phyloP scores from a whole-genome alignment of 176 grass and related monocot genomes.

The Cenchrus fungigraminus region DNA sequence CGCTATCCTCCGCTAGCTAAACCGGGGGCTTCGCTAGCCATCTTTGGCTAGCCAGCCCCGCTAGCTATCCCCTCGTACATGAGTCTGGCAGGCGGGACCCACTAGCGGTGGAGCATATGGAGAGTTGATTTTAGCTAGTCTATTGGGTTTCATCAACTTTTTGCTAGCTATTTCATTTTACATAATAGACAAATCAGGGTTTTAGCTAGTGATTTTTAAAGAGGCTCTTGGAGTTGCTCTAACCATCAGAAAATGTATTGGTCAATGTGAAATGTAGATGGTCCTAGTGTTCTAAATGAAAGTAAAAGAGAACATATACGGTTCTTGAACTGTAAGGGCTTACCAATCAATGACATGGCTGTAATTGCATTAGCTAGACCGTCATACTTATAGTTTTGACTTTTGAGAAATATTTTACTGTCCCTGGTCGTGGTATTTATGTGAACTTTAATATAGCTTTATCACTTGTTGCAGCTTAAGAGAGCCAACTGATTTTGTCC shows the following conservation, averaged over 20 bases:
- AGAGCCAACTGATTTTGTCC: background rate
- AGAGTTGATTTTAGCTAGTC: no score
- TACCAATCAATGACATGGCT: background rate
- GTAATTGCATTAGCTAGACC: conserved; percentile 7
- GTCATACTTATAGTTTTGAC: background rate
- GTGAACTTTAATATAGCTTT: background rate
- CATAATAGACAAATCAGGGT: no score
- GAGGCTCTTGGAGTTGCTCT: no score
- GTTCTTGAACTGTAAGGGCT: background rate
- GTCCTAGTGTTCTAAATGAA: background rate
- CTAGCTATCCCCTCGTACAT: no score
- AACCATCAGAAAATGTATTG: background rate
- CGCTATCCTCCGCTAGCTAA: no score
- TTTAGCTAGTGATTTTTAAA: no score
- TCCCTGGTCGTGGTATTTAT: background rate
- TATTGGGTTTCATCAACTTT: no score
- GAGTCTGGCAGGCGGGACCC: no score
- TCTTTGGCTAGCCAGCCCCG: no score
- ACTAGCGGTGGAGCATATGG: no score
- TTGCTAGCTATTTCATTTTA: no score
- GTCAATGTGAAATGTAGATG: background rate
- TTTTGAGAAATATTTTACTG: background rate
- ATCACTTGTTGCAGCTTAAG: background rate
- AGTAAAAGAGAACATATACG: background rate
- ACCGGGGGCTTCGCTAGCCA: no score